Conservation (phyloP, 306 rosid genomes). For the Prunus armeniaca region DNA sequence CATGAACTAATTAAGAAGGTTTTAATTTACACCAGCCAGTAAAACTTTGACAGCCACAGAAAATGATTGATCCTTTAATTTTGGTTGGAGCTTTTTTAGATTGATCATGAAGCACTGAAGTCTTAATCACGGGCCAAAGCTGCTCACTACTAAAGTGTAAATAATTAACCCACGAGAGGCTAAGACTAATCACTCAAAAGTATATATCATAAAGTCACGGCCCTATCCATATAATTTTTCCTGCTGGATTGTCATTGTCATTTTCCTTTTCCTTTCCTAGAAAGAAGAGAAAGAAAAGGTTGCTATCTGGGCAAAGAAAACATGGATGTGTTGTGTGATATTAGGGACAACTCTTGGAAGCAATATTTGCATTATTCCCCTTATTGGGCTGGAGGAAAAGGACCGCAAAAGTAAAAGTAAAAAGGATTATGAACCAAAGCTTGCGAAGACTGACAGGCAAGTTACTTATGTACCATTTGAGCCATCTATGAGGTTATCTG, state of each 20-base stretch:
- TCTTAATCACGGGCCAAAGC: conserved; percentile 37
- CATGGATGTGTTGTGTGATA: neutral
- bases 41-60: neutral
- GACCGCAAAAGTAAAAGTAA: neutral
- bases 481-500: too few species aligned
- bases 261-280: neutral
- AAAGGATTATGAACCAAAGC: neutral
- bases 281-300: conserved; percentile 11
- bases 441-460: neutral
- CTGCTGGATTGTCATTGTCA: conserved; percentile 4
- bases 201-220: neutral
- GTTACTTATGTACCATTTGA: too few species aligned
- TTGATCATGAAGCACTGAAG: conserved; percentile 27
- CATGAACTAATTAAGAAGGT: too few species aligned
- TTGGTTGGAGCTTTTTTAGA: neutral
- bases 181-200: neutral
- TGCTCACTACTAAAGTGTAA: conserved; percentile 27
- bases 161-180: conserved; percentile 35
- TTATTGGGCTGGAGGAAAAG: neutral
- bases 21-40: neutral
- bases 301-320: neutral
- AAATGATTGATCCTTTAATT: conserved; percentile 21
- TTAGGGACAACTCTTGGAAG: neutral
- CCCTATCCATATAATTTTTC: neutral
- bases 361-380: neutral